Evolutionary conservation across 805 yeast genomes (phyloP).

Genomic region (Cyberlindnera samutprakarnensis): DNA sequence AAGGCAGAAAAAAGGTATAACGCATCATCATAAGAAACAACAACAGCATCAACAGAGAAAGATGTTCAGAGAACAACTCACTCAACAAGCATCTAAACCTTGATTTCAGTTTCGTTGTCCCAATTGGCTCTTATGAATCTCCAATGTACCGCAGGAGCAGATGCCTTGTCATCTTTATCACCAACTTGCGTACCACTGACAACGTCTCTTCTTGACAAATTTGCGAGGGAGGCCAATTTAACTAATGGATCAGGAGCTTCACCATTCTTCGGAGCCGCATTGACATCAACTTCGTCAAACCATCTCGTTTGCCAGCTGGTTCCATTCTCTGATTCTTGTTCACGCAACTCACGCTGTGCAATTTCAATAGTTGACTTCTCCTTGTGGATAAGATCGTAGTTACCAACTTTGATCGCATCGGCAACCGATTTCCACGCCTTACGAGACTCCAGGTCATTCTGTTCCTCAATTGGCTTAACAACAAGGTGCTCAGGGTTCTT

Average conservation of each 20-base stretch:
- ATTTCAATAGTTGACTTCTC: constrained; percentile 79
- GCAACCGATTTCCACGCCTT: constrained; percentile 89
- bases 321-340: constrained; percentile 59
- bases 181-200: constrained; percentile 58
- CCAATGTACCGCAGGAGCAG: constrained; percentile 54
- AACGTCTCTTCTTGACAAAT: constrained; percentile 53
- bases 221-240: constrained; percentile 38
- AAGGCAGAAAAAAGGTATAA: no score
- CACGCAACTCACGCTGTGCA: constrained; percentile 75
- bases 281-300: constrained; percentile 52
- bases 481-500: constrained; percentile 44
- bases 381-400: constrained; percentile 65
- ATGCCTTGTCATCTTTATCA: constrained; percentile 45
- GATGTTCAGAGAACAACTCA: no score
- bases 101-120: constrained; percentile 53
- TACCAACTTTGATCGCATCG: constrained; percentile 69
- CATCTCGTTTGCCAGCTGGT: constrained; percentile 72
- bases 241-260: constrained; percentile 32
- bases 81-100: constrained; percentile 8
- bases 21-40: not conserved
- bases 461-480: constrained; percentile 80
- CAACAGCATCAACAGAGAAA: not conserved
- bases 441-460: constrained; percentile 76
- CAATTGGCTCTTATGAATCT: constrained; percentile 50
- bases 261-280: constrained; percentile 18